phyloP scores from a whole-genome alignment of 768 basidiomycete genomes.

The Suillus paluster region DNA sequence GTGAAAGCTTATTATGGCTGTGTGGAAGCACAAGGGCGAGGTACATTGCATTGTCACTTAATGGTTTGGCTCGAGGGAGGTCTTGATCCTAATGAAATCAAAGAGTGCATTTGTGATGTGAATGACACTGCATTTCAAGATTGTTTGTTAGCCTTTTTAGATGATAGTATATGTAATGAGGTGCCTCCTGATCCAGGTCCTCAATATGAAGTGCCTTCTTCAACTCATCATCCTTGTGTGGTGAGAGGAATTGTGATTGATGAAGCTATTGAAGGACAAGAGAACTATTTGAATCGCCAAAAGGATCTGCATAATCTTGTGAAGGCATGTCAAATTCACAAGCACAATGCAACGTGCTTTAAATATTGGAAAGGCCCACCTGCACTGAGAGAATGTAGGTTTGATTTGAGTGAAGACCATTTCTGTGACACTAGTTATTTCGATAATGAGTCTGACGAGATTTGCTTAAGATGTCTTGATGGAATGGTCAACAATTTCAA shows the following conservation, averaged over 20 bases:
- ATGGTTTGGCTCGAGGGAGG: not conserved
- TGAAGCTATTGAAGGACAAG: no score
- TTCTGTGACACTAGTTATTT: not conserved
- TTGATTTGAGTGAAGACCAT: constrained; percentile 17
- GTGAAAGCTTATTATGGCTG: not conserved
- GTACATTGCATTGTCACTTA: not conserved
- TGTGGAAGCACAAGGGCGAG: not conserved
- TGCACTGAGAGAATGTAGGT: constrained; percentile 13
- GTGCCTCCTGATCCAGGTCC: no score
- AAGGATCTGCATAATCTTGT: no score
- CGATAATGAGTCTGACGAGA: no score
- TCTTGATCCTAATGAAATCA: not conserved
- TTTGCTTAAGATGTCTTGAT: constrained; percentile 41
- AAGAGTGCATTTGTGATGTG: no score
- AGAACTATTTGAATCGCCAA: no score
- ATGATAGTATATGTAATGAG: no score
- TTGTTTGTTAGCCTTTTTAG: no score
- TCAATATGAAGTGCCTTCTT: no score
- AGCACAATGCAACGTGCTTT: constrained; percentile 36
- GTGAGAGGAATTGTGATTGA: no score
- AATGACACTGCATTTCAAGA: no score
- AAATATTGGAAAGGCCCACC: constrained; percentile 37
- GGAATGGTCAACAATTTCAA: constrained; percentile 38
- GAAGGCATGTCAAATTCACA: not conserved
- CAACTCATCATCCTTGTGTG: no score